phyloP scores from a whole-genome alignment of 2,329 filamentous ascomycete species.

The Fusarium anthophilum region DNA sequence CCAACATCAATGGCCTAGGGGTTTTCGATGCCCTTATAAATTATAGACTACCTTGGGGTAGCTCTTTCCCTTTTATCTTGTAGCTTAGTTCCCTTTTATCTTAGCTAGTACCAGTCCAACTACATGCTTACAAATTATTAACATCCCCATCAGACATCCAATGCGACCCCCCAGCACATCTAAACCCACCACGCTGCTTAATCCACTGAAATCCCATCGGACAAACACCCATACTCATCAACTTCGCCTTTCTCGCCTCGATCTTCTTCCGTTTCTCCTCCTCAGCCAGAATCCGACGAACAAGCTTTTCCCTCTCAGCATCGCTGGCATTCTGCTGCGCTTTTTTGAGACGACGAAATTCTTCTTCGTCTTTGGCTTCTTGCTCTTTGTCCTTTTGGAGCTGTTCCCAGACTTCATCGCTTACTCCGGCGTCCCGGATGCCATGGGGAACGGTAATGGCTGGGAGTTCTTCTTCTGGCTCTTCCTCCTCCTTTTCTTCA shows the following conservation, averaged over 20 bases:
- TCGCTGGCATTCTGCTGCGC: slow-evolving; percentile 42
- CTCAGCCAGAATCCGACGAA: slow-evolving; percentile 45
- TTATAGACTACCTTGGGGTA: too few species aligned
- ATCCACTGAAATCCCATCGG: slow-evolving; percentile 69
- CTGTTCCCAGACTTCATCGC: slow-evolving; percentile 69
- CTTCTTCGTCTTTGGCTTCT: slow-evolving; percentile 49
- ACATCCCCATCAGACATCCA: slow-evolving; percentile 45
- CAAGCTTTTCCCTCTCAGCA: slow-evolving; percentile 49
- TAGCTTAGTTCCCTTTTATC: too few species aligned
- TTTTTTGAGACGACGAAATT: slow-evolving; percentile 49
- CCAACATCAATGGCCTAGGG: too few species aligned
- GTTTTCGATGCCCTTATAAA: too few species aligned
- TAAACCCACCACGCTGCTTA: slow-evolving; percentile 65
- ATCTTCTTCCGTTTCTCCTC: slow-evolving; percentile 51
- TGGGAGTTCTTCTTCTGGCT: background rate
- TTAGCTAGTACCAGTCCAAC: too few species aligned
- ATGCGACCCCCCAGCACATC: slow-evolving; percentile 70
- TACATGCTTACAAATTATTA: slow-evolving; percentile 12
- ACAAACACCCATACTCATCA: slow-evolving; percentile 66
- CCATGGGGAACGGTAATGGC: background rate
- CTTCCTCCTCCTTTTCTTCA: background rate
- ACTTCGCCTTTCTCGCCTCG: slow-evolving; percentile 55
- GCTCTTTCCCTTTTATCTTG: too few species aligned
- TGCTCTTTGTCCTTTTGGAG: slow-evolving; percentile 61
- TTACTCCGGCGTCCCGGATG: slow-evolving; percentile 66